These are phyloP conservation scores for Scalesia atractyloides DNA, from an alignment of 129 eudicot species.

Conservation along the genomic window DNA sequence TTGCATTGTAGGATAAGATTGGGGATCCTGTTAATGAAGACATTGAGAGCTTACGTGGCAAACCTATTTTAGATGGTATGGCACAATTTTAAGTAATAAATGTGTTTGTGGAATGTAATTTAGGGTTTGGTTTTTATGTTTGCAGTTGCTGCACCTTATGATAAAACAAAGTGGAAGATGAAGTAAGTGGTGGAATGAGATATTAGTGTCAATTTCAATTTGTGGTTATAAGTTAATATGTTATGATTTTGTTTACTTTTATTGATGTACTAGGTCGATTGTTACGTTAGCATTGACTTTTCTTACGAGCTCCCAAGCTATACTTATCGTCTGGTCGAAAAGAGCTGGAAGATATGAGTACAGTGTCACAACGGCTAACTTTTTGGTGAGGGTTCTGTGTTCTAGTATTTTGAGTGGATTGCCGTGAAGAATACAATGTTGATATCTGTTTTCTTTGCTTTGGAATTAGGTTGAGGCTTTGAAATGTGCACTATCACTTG, in stretches of 20 bases:
- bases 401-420: background rate
- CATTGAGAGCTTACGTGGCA: conserved; percentile 63
- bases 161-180: conserved; percentile 81
- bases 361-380: conserved; percentile 97
- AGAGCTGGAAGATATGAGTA: conserved; percentile 98
- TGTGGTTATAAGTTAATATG: background rate
- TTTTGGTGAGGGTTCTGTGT: conserved; percentile 63
- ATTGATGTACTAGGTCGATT: conserved; percentile 45
- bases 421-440: background rate
- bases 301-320: conserved; percentile 97
- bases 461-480: conserved; percentile 83
- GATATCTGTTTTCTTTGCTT: conserved; percentile 20
- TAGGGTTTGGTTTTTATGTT: background rate
- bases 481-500: conserved; percentile 87
- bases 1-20: conserved; percentile 51
- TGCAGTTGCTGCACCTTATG: conserved; percentile 46
- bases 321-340: conserved; percentile 96
- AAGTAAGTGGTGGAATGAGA: conserved; percentile 46
- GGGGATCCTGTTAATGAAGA: conserved; percentile 46
- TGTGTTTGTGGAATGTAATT: background rate
- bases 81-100: conserved; percentile 13
- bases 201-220: conserved; percentile 18
- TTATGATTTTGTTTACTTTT: background rate
- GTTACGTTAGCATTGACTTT: conserved; percentile 87
- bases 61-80: conserved; percentile 47